Conservation (phyloP, 805 yeast species). For the Saturnispora serradocipensis region DNA sequence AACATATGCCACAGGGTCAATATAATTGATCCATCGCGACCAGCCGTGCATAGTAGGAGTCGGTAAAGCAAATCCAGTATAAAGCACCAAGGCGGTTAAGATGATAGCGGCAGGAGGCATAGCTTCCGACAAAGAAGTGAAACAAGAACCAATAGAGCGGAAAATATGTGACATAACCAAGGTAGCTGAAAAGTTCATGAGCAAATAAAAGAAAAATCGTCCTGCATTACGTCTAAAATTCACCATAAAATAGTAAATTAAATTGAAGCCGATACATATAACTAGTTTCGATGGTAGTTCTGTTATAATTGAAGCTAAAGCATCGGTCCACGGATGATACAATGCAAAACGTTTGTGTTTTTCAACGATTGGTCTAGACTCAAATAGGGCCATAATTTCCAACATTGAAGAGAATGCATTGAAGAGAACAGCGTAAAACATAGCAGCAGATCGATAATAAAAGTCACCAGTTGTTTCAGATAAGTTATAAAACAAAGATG, state of each 20-base stretch:
- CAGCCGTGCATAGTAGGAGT: conserved; percentile 49
- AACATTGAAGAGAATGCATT: conserved; percentile 55
- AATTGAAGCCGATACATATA: conserved; percentile 38
- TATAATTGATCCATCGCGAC: conserved; percentile 57
- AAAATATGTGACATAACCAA: conserved; percentile 47
- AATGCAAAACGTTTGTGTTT: conserved; percentile 49
- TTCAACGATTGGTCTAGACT: conserved; percentile 48
- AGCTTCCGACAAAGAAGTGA: conserved; percentile 41
- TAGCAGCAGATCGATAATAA: conserved; percentile 49
- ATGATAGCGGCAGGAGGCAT: conserved; percentile 50
- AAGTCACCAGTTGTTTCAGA: conserved; percentile 36
- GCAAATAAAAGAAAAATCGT: conserved; percentile 42
- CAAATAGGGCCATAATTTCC: conserved; percentile 47
- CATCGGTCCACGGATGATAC: conserved; percentile 52
- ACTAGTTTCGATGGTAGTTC: conserved; percentile 43
- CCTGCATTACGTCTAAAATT: conserved; percentile 47
- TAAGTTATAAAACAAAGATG: conserved; percentile 51
- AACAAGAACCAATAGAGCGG: conserved; percentile 43
- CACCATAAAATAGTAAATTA: conserved; percentile 44
- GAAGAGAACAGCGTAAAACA: conserved; percentile 59
- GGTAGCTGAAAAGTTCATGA: conserved; percentile 36
- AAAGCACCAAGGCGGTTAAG: conserved; percentile 36
- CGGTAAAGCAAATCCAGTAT: conserved; percentile 52
- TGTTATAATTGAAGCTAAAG: conserved; percentile 50
- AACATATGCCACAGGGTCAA: conserved; percentile 49